phyloP scores from a whole-genome alignment of 345 rosid genomes.

The Carallia pectinifolia region DNA sequence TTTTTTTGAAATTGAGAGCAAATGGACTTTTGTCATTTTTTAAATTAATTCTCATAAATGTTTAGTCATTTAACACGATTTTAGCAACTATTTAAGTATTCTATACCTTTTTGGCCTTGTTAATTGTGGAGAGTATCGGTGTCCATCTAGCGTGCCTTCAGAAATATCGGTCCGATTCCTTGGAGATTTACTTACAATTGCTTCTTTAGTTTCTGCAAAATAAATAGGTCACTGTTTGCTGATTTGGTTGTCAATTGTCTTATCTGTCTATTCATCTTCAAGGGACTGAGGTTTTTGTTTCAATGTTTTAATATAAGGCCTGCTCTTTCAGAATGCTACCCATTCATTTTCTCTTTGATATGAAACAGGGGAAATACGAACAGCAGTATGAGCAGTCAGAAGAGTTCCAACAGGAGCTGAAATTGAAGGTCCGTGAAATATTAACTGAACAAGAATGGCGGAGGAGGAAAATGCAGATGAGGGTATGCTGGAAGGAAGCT shows the following conservation, averaged over 20 bases:
- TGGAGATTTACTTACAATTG: too few relatives aligned
- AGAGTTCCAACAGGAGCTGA: constrained; percentile 77
- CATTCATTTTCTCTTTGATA: constrained; percentile 7
- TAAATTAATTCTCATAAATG: too few relatives aligned
- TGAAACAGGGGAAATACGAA: constrained; percentile 79
- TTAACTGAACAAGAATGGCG: constrained; percentile 99
- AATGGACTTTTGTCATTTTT: not conserved
- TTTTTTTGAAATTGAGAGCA: not conserved
- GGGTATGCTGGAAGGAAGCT: constrained; percentile 50
- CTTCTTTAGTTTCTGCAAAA: too few relatives aligned
- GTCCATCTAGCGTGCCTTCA: too few relatives aligned
- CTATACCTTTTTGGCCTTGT: too few relatives aligned
- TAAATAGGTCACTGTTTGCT: too few relatives aligned
- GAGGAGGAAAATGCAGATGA: constrained; percentile 95
- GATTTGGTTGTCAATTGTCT: too few relatives aligned
- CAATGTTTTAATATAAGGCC: not conserved
- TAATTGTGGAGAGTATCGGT: too few relatives aligned
- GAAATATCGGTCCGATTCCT: too few relatives aligned
- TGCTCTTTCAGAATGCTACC: not conserved
- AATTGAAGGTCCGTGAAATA: constrained; percentile 81
- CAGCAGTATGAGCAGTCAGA: constrained; percentile 69
- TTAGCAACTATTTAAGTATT: too few relatives aligned
- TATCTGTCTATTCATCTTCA: too few relatives aligned
- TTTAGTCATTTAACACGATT: too few relatives aligned
- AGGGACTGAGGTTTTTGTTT: not conserved